Base-by-base conservation (phyloP, 2,329 filamentous ascomycete species). In the Whalleya microplaca region DNA sequence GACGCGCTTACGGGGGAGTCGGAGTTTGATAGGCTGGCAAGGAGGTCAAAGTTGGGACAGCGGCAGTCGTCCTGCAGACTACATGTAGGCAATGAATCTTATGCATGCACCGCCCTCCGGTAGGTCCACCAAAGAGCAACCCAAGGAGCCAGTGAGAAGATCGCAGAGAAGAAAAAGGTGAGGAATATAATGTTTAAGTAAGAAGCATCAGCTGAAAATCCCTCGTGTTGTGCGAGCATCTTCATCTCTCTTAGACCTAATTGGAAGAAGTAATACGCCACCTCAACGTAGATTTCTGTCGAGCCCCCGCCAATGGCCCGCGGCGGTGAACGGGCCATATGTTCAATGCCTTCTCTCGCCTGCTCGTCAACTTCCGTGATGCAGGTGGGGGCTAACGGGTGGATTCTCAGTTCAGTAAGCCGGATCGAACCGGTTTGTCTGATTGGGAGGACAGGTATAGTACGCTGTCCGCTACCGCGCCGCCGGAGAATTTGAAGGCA, bases 81-180 rank as follows among this genome's bases (percentile, higher is more conserved):
- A 41, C 41, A 37, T 12, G 32, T 48, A 53, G 41, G 50, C n/a
- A 50, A 41, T 37, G 14, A 58, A 51, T n/a, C 49, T 55, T 54
- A 47, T 63, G 60, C 60, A 61, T 63, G 60, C 60, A 63, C 60
- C 45, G 60, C 60, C 60, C 55, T 19, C n/a, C n/a, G n/a, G n/a
- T n/a, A 21, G 53, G 41, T 54, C 56, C 59, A 61, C 55, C 43
- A 29, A 37, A 40, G 29, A 49, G 45, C 50, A 52, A 58, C 52
- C 54, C 32, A 49, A 56, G 20, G 7, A 21, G 7, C 20, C 43
- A 45, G 20, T 20, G 2, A 45, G 12, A 51, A 6, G 19, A 43
- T 47, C 48, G 23, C 41, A 21, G 19, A 53, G 21, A 21, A 8
- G 41, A 51, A 21, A 53, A 53, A 19, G n/a, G 19, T 14, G 45